Evolutionary conservation across 331 rosid genomes (phyloP).

Genomic region (Stylosanthes scabra): DNA sequence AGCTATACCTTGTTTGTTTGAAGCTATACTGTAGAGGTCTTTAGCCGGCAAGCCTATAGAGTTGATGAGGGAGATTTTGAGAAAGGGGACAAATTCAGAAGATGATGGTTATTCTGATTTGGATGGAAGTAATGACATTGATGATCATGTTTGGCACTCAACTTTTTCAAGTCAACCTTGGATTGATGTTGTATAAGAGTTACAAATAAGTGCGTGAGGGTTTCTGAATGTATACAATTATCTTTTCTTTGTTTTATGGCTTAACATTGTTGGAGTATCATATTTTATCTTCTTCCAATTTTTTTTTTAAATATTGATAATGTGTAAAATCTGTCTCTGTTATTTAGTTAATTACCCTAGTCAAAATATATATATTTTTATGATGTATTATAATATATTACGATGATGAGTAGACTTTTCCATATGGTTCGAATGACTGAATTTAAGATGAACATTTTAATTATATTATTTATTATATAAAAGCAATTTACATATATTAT

Average conservation of each 20-base stretch:
- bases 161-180: slow-evolving; percentile 4
- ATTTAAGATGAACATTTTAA: too few species aligned
- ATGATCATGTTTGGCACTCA: slow-evolving; percentile 28
- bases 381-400: too few species aligned
- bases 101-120: slow-evolving; percentile 40
- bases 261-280: slow-evolving; percentile 11
- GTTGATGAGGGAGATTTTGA: slow-evolving; percentile 64
- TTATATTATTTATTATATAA: too few species aligned
- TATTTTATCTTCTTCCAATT: slow-evolving; percentile 7
- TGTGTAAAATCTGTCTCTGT: too few species aligned
- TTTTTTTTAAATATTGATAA: too few species aligned
- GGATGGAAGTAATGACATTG: slow-evolving; percentile 34
- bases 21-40: slow-evolving; percentile 73
- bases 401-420: too few species aligned
- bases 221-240: neutral
- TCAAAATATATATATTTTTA: too few species aligned
- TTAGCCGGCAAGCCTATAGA: slow-evolving; percentile 66
- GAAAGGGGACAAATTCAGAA: slow-evolving; percentile 36
- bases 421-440: too few species aligned
- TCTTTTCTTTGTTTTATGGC: slow-evolving; percentile 6
- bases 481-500: too few species aligned
- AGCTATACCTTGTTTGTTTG: slow-evolving; percentile 72
- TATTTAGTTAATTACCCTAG: too few species aligned
- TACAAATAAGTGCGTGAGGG: neutral
- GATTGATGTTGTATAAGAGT: neutral